Percentiles rank a stretch among this genome's conserved stretches.
Conservation (phyloP, 306 rosid species). For the Hippophae gyantsensis region DNA sequence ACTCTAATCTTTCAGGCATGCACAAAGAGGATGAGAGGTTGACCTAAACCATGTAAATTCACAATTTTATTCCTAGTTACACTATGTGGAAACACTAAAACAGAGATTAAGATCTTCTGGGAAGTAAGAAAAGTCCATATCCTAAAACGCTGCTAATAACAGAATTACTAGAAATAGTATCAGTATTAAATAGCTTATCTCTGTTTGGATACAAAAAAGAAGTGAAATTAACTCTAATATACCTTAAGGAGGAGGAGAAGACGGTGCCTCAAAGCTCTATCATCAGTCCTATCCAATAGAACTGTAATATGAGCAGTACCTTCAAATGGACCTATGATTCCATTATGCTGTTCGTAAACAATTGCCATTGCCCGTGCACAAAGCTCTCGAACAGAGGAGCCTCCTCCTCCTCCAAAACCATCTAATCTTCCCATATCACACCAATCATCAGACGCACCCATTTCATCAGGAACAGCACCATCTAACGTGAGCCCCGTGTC, state of each 20-base stretch:
- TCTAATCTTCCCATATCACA: slow-evolving; percentile 96
- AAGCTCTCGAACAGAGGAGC: slow-evolving; percentile 92
- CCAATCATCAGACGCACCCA: slow-evolving; percentile 99
- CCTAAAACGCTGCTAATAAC: background rate
- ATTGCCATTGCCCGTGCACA: slow-evolving; percentile 99
- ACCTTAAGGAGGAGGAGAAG: slow-evolving; percentile 97
- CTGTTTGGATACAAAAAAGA: background rate
- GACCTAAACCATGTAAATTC: background rate
- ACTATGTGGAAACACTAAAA: background rate
- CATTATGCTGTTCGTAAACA: slow-evolving; percentile 91
- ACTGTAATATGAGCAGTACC: slow-evolving; percentile 93
- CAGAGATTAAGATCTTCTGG: too few relatives aligned
- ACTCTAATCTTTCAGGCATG: background rate
- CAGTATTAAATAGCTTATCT: background rate
- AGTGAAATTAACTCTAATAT: slow-evolving; percentile 8
- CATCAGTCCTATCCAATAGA: slow-evolving; percentile 96
- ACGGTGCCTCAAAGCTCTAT: slow-evolving; percentile 96
- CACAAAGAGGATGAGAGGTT: background rate
- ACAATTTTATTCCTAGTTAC: background rate
- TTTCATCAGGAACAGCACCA: slow-evolving; percentile 96
- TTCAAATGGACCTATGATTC: slow-evolving; percentile 78
- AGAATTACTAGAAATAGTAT: slow-evolving; percentile 1
- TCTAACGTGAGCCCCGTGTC: slow-evolving; percentile 94
- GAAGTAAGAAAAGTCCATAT: background rate
- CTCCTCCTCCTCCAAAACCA: slow-evolving; percentile 99